Percentiles rank a stretch among this genome's conserved stretches.
These are phyloP conservation scores for Didymella lethalis DNA, from an alignment of 2,329 filamentous ascomycete species.

Conservation along the genomic window DNA sequence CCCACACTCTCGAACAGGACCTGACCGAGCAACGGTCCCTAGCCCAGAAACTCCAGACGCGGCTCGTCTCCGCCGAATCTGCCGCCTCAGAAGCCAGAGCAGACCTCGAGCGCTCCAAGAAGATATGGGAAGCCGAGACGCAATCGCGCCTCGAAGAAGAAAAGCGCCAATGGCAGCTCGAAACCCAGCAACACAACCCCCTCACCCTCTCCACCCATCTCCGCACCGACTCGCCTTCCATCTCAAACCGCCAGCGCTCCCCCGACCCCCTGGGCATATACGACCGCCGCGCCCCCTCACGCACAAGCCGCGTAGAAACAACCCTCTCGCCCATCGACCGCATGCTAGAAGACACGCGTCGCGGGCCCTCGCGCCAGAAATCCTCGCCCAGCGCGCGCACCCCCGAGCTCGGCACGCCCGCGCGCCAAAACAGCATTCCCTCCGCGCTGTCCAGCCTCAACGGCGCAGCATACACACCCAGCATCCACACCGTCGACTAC, in stretches of 20 bases:
- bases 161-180: slow-evolving; percentile 65
- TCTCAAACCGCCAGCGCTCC: slow-evolving; percentile 53
- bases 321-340: slow-evolving; percentile 47
- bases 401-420: slow-evolving; percentile 46
- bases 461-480: slow-evolving; percentile 53
- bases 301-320: slow-evolving; percentile 26
- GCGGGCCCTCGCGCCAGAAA: slow-evolving; percentile 42
- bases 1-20: slow-evolving; percentile 71
- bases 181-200: slow-evolving; percentile 47
- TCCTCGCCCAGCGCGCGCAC: slow-evolving; percentile 44
- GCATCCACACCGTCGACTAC: slow-evolving; percentile 54
- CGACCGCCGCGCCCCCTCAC: slow-evolving; percentile 34
- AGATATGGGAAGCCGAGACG: slow-evolving; percentile 64
- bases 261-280: slow-evolving; percentile 48
- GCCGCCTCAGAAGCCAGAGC: slow-evolving; percentile 67
- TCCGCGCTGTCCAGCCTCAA: slow-evolving; percentile 48
- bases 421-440: slow-evolving; percentile 47
- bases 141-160: slow-evolving; percentile 71
- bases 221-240: slow-evolving; percentile 49
- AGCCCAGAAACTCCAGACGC: slow-evolving; percentile 68
- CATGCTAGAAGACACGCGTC: slow-evolving; percentile 49
- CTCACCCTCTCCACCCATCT: slow-evolving; percentile 38
- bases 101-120: slow-evolving; percentile 67
- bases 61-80: slow-evolving; percentile 69
- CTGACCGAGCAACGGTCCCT: slow-evolving; percentile 66